A percentile compares a stretch with the other conserved stretches of the same genome.
These are phyloP conservation scores for Bruguiera parviflora DNA, from an alignment of 345 rosid species.

Conservation along the genomic window DNA sequence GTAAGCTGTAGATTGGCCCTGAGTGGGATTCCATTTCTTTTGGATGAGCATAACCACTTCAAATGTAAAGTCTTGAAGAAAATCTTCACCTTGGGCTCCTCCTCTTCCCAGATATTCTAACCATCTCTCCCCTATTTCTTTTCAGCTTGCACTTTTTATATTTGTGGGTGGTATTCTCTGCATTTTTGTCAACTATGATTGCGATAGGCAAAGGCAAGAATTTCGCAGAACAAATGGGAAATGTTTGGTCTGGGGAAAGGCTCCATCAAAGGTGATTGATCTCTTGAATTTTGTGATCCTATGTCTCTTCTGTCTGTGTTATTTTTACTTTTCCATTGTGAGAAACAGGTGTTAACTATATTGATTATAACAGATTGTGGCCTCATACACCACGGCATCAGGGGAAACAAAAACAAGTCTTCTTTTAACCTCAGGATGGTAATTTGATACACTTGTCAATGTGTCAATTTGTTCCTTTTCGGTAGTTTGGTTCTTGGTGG, in stretches of 20 bases:
- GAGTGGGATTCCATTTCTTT: neutral
- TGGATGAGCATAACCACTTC: conserved; percentile 5
- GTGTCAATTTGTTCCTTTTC: neutral
- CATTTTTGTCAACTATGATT: conserved; percentile 92
- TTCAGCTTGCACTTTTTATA: conserved; percentile 79
- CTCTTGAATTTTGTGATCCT: neutral
- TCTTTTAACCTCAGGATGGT: conserved; percentile 97
- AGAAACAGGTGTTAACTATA: conserved; percentile 5
- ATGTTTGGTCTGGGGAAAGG: conserved; percentile 85
- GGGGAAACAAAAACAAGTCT: conserved; percentile 89
- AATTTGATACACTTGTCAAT: conserved; percentile 16
- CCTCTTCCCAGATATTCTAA: conserved; percentile 15
- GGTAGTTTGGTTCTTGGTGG: neutral
- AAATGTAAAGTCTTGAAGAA: neutral
- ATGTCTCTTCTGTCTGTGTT: neutral
- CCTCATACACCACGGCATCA: conserved; percentile 66
- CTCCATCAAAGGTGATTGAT: conserved; percentile 81
- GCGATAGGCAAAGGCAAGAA: conserved; percentile 97
- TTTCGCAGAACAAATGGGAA: conserved; percentile 94
- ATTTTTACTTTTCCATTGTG: conserved; percentile 38
- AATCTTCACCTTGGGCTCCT: neutral
- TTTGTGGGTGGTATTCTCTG: conserved; percentile 80
- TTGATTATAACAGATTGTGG: conserved; percentile 52
- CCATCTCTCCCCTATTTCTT: conserved; percentile 14
- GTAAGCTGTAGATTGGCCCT: neutral